Evolutionary conservation across 352 stramenopile genomes (phyloP), one percentile per base, ranked within the genome.

Genomic region (Phytophthora pisi): DNA sequence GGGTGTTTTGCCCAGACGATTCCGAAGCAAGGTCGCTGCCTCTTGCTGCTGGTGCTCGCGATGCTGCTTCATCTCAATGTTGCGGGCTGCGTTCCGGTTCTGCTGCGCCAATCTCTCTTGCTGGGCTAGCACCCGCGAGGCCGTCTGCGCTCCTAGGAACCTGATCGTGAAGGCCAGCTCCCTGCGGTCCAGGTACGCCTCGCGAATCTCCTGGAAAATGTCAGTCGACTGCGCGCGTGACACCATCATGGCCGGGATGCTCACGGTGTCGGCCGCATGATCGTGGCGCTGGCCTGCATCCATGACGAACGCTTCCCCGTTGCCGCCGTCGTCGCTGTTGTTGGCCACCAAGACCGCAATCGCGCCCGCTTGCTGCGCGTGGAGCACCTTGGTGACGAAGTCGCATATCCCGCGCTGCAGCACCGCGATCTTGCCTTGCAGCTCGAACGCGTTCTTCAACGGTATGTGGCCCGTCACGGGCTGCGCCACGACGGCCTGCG

Each of bases 351-450:
- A 46, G 42, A 92, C 78, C 0, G 83, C 85, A 42, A 93, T 42
- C 23, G 84, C 86, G 8, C 88, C 85, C 7, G 87, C 87, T 15
- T 74, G 75, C 52, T 95, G 87, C 0, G 80, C 86, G 52, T 90
- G 77, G 16, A 86, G 46, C 42, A 82, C 79, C 62, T 95, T 95
- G 30, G 78, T 82, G n/a, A 93, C 70, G 66, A 94, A 95, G 72
- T 93, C 81, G 66, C 85, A 95, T 28, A 71, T 58, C 8, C 87
- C 87, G 1, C 87, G 81, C 51, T 93, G 75, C 11, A 93, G 71
- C 15, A 93, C 61, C 15, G 81, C 78, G 57, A 93, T 81, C 57
- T 89, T 88, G n/a, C 73, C 85, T 3, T 11, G 51, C 5, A 83
- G 61, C 6, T 81, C 62, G 5, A 54, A 54, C 20, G 77, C 78